Evolutionary conservation across 257 asterid species (phyloP).

Genomic region (Lantana camara): DNA sequence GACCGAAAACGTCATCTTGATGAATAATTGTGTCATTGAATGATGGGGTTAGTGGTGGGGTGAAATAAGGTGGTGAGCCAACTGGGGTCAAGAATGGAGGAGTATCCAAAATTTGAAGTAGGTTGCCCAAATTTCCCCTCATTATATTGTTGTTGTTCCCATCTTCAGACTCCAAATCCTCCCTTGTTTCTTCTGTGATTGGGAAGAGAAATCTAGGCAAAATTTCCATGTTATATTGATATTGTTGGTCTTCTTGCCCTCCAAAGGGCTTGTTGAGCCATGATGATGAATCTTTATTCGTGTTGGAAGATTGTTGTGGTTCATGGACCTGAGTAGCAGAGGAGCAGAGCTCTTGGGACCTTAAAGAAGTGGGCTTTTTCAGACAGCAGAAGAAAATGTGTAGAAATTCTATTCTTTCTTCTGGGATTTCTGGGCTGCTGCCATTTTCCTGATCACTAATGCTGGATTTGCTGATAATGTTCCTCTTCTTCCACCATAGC

Average conservation of each 20-base stretch:
- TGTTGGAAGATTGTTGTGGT: constrained; percentile 41
- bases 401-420: constrained; percentile 32
- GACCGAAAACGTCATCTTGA: constrained; percentile 11
- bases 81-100: constrained; percentile 74
- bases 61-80: constrained; percentile 62
- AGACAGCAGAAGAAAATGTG: constrained; percentile 34
- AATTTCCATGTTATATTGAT: constrained; percentile 21
- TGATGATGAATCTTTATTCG: constrained; percentile 38
- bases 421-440: constrained; percentile 23
- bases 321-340: constrained; percentile 46
- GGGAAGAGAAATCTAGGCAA: constrained; percentile 70
- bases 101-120: constrained; percentile 52
- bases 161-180: constrained; percentile 76
- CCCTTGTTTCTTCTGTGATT: constrained; percentile 71
- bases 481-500: constrained; percentile 65
- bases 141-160: constrained; percentile 42
- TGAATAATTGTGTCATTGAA: background rate
- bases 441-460: constrained; percentile 35
- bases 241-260: constrained; percentile 24
- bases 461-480: constrained; percentile 22
- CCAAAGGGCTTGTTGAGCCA: constrained; percentile 30
- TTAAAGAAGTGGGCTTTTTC: constrained; percentile 31
- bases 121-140: constrained; percentile 42
- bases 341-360: constrained; percentile 34
- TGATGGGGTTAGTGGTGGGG: constrained; percentile 69